A percentile compares a stretch with the other conserved stretches of the same genome.
Conservation (phyloP, 768 basidiomycete species). For the Lactarius evosmus region DNA sequence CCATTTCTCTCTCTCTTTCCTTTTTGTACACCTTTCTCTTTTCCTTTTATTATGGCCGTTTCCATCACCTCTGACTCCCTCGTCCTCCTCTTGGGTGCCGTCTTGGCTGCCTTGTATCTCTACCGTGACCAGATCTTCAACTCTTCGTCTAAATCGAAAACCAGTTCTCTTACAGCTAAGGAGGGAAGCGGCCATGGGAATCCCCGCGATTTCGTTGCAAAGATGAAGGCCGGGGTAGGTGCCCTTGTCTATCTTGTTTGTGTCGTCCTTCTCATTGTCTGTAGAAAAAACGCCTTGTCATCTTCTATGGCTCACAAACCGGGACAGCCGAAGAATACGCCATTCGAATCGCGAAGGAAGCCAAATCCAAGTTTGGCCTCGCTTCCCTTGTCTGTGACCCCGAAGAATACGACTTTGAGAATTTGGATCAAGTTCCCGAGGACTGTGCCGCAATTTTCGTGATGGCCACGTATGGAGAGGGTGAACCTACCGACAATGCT, state of each 20-base stretch:
- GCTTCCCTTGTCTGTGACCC: slow-evolving; percentile 97
- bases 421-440: slow-evolving; percentile 85
- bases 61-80: slow-evolving; percentile 67
- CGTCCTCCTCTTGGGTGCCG: slow-evolving; percentile 69
- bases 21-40: slow-evolving; percentile 4
- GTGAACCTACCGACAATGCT: slow-evolving; percentile 98
- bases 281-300: slow-evolving; percentile 94
- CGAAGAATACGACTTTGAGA: slow-evolving; percentile 98
- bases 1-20: slow-evolving; percentile 21
- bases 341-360: slow-evolving; percentile 95
- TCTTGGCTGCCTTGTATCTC: slow-evolving; percentile 74
- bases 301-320: slow-evolving; percentile 98
- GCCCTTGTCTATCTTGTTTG: slow-evolving; percentile 6
- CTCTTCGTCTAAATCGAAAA: slow-evolving; percentile 56
- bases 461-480: slow-evolving; percentile 98
- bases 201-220: slow-evolving; percentile 90
- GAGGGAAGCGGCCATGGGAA: slow-evolving; percentile 66
- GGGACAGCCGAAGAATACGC: slow-evolving; percentile 99
- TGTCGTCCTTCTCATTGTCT: slow-evolving; percentile 12
- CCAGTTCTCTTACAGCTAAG: slow-evolving; percentile 40
- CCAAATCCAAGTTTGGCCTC: slow-evolving; percentile 92
- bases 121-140: slow-evolving; percentile 80
- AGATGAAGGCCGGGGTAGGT: slow-evolving; percentile 92
- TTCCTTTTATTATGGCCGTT: slow-evolving; percentile 46
- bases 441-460: slow-evolving; percentile 90